Conservation (phyloP, 2,329 filamentous ascomycete genomes). For the Atkinsonella texensis region DNA sequence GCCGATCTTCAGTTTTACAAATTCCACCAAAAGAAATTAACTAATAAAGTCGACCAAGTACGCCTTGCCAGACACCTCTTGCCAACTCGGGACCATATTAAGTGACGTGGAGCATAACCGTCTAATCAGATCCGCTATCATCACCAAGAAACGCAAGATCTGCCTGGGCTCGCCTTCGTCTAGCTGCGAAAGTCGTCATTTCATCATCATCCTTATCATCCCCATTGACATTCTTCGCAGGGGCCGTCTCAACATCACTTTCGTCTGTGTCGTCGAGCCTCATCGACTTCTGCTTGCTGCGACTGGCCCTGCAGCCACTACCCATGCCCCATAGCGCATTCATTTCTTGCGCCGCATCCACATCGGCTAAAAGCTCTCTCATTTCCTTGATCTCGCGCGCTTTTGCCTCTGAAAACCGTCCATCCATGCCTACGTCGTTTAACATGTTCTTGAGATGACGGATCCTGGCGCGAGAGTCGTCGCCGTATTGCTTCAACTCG, state of each 20-base stretch:
- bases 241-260: conserved; percentile 12
- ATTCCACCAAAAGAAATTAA: too few species aligned
- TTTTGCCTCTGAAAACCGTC: conserved; percentile 74
- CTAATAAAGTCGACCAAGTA: not conserved
- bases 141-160: conserved; percentile 56
- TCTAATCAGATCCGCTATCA: conserved; percentile 52
- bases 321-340: conserved; percentile 62
- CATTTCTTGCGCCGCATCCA: conserved; percentile 75
- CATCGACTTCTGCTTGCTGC: conserved; percentile 19
- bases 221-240: conserved; percentile 4
- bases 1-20: not conserved
- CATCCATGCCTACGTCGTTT: conserved; percentile 73
- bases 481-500: conserved; percentile 63
- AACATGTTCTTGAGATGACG: conserved; percentile 70
- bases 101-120: not conserved
- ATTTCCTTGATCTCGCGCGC: conserved; percentile 79
- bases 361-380: conserved; percentile 71
- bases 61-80: not conserved
- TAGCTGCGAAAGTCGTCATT: conserved; percentile 27
- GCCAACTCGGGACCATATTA: not conserved
- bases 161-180: conserved; percentile 34
- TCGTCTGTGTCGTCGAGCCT: conserved; percentile 22
- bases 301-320: conserved; percentile 28
- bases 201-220: conserved; percentile 20
- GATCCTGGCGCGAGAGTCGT: conserved; percentile 68